Evolutionary conservation across 1,284 basidiomycete species (phyloP).

Genomic region (Leucoagaricus sp.): DNA sequence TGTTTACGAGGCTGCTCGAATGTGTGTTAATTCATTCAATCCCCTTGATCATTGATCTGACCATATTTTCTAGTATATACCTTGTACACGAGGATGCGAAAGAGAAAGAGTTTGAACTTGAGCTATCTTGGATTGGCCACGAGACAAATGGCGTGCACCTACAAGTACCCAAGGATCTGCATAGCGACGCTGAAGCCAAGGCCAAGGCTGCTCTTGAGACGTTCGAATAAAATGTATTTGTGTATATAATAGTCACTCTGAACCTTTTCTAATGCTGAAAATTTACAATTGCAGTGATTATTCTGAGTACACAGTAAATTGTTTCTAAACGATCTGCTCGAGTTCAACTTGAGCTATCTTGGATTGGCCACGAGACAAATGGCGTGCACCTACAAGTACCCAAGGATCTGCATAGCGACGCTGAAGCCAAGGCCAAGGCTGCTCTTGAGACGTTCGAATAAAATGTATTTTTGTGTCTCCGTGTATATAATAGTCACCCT

Average conservation of each 20-base stretch:
- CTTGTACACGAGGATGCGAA: slow-evolving; percentile 97
- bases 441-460: slow-evolving; percentile 89
- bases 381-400: slow-evolving; percentile 85
- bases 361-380: slow-evolving; percentile 89
- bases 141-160: too few species aligned
- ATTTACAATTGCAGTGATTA: slow-evolving; percentile 9
- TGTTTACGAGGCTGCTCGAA: slow-evolving; percentile 92
- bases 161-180: too few species aligned
- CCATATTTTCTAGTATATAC: slow-evolving; percentile 72
- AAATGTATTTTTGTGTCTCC: slow-evolving; percentile 14
- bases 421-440: slow-evolving; percentile 88
- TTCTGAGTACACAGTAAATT: slow-evolving; percentile 15
- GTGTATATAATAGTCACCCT: slow-evolving; percentile 21
- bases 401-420: slow-evolving; percentile 81
- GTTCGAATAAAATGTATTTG: too few species aligned
- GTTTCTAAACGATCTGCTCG: slow-evolving; percentile 82
- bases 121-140: too few species aligned
- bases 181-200: too few species aligned
- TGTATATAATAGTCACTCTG: slow-evolving; percentile 21
- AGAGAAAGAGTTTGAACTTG: slow-evolving; percentile 97
- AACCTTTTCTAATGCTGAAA: slow-evolving; percentile 5
- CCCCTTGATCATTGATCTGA: slow-evolving; percentile 5
- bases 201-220: too few species aligned
- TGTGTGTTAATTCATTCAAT: slow-evolving; percentile 56
- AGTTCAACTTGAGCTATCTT: slow-evolving; percentile 96